These are phyloP conservation scores for Aspergillus sp. DNA, from an alignment of 2,329 filamentous ascomycete genomes.

Conservation along the genomic window DNA sequence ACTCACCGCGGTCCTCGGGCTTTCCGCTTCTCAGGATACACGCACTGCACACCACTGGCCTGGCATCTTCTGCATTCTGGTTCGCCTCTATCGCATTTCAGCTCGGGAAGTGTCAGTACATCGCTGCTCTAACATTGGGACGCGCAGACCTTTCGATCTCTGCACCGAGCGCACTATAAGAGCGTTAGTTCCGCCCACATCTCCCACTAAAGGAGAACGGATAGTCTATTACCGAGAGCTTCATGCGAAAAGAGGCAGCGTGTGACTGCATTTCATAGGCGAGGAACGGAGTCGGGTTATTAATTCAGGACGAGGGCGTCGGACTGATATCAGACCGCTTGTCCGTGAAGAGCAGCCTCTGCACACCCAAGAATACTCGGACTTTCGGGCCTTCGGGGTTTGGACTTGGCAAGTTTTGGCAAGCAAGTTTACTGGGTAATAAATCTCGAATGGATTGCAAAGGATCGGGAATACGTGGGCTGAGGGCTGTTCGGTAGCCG, in stretches of 20 bases:
- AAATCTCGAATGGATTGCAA: not conserved
- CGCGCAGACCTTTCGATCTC: not conserved
- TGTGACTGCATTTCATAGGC: too few relatives aligned
- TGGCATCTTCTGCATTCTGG: conserved; percentile 1
- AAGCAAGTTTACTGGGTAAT: too few relatives aligned
- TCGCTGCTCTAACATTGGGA: not conserved
- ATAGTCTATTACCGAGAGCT: not conserved
- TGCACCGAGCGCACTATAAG: conserved; percentile 1
- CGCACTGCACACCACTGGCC: not conserved
- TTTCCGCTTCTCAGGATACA: not conserved
- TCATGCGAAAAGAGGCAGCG: not conserved
- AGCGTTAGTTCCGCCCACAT: not conserved
- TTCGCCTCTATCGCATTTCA: conserved; percentile 1
- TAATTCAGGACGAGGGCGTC: not conserved
- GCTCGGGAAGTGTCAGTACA: not conserved
- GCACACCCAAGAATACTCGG: not conserved
- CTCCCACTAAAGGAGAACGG: too few relatives aligned
- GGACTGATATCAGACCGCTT: conserved; percentile 1
- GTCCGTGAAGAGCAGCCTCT: too few relatives aligned
- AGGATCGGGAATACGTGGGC: too few relatives aligned
- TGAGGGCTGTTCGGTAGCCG: not conserved
- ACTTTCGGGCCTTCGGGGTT: not conserved
- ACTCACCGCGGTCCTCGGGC: not conserved
- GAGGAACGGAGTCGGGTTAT: too few relatives aligned
- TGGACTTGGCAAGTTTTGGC: not conserved